Percentiles rank a stretch among this genome's conserved stretches.
These are phyloP conservation scores for Ganoderma boninense DNA, from an alignment of 1,284 basidiomycete genomes.

Conservation along the genomic window DNA sequence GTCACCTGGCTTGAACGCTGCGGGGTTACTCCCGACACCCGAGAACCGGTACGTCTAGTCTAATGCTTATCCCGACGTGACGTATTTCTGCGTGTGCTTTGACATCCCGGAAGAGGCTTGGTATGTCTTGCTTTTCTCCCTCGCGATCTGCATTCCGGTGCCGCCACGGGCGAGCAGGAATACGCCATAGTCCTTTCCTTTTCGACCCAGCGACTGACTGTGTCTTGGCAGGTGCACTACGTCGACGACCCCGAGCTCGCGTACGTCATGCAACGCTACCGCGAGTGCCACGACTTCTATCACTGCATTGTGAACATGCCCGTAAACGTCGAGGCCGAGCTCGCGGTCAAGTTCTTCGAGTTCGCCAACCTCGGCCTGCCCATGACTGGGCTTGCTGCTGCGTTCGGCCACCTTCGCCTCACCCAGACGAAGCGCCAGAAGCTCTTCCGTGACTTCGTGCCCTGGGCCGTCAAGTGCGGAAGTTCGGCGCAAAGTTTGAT, in stretches of 20 bases:
- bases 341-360: slow-evolving; percentile 97
- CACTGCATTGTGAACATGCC: slow-evolving; percentile 91
- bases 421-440: slow-evolving; percentile 61
- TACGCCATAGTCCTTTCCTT: neutral
- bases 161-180: neutral
- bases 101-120: neutral
- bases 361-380: slow-evolving; percentile 93
- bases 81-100: slow-evolving; percentile 1
- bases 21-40: slow-evolving; percentile 94
- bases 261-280: slow-evolving; percentile 98
- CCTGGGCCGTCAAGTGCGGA: slow-evolving; percentile 91
- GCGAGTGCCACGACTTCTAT: slow-evolving; percentile 97
- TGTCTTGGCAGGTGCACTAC: slow-evolving; percentile 81
- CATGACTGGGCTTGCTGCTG: slow-evolving; percentile 84
- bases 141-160: neutral
- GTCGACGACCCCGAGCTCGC: slow-evolving; percentile 93
- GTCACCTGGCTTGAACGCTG: slow-evolving; percentile 91
- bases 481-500: slow-evolving; percentile 80
- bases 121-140: neutral
- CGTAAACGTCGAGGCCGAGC: slow-evolving; percentile 90
- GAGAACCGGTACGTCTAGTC: slow-evolving; percentile 76
- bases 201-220: neutral
- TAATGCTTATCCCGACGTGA: neutral
- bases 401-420: slow-evolving; percentile 77
- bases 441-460: slow-evolving; percentile 83